Evolutionary conservation across 2,329 filamentous ascomycete species (phyloP), one percentile per base, ranked within the genome.

Genomic region (Zymoseptoria crescenta): DNA sequence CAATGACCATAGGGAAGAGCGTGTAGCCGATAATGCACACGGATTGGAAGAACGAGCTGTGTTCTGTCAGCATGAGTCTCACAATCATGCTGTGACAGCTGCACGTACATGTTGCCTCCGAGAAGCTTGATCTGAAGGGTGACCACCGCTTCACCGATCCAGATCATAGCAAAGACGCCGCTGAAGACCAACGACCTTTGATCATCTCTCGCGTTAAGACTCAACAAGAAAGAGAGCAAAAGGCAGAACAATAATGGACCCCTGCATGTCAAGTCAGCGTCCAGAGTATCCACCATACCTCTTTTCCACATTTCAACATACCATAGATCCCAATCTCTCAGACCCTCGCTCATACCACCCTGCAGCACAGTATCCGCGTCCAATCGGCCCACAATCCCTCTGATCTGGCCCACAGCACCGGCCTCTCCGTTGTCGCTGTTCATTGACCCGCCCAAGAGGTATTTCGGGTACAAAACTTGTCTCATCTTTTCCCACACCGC

Each of bases 21-120:
- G 94, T 99, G 76, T 99, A 99, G 52, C 94, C 94, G 72, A 99
- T 99, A 69, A 99, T 95, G 75, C 92, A 97, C 66, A 99, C 84
- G 59, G 91, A 96, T 75, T 99, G 94, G 71, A 96, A 94, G 74
- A 99, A 99, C 19, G 94, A 96, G 70, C 93, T 97, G 72, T 55
- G 30, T 4, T 27, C 20, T 55, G 73, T 76, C 64, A 75, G 70
- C 60, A 49, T 41, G 49, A 59, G 63, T 49, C 53, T 50, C 41
- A 69, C n/a, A 10, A 53, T 20, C 20, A 1, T 9, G 16, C n/a
- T 56, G 48, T 16, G 52, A 56, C 52, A 55, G 27, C 24, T 19
- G 3, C 13, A 84, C 91, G 76, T 79, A 97, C 93, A 99, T 96
- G 78, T 94, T 96, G 52, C 94, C 94, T 60, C 94, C 94, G 60